Percentiles rank a stretch among this genome's conserved stretches.
Conservation (phyloP, 2,329 filamentous ascomycete species). For the Mycogone perniciosa region DNA sequence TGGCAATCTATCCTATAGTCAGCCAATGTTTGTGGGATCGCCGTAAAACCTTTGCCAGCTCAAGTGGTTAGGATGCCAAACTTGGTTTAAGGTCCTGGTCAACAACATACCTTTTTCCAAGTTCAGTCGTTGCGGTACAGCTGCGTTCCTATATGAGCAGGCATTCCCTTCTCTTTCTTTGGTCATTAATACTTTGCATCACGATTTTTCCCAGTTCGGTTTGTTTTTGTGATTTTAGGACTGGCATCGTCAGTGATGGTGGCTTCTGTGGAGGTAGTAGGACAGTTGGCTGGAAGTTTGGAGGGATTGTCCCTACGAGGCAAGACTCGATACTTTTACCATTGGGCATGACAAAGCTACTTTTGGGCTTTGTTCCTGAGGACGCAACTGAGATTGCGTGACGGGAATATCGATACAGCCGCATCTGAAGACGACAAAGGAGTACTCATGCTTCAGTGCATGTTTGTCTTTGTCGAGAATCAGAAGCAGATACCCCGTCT, state of each 20-base stretch:
- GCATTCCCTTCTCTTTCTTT: conserved; percentile 26
- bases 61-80: conserved; percentile 10
- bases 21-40: conserved; percentile 1
- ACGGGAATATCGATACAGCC: background rate
- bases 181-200: conserved; percentile 18
- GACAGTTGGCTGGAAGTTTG: background rate
- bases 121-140: conserved; percentile 33
- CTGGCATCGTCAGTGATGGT: conserved; percentile 21
- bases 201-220: conserved; percentile 15
- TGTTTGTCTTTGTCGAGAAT: too few relatives aligned
- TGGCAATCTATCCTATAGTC: conserved; percentile 9
- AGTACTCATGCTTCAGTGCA: too few relatives aligned
- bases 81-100: conserved; percentile 1
- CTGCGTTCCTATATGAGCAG: conserved; percentile 24
- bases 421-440: background rate
- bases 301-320: background rate
- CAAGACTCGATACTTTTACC: background rate
- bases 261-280: conserved; percentile 31
- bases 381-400: background rate
- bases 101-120: conserved; percentile 4
- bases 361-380: background rate
- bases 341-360: background rate
- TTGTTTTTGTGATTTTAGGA: conserved; percentile 21
- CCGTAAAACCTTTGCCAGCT: conserved; percentile 7
- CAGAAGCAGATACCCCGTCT: too few relatives aligned